Evolutionary conservation across 2,329 filamentous ascomycete genomes (phyloP).

Genomic region (Trichoderma sp.): DNA sequence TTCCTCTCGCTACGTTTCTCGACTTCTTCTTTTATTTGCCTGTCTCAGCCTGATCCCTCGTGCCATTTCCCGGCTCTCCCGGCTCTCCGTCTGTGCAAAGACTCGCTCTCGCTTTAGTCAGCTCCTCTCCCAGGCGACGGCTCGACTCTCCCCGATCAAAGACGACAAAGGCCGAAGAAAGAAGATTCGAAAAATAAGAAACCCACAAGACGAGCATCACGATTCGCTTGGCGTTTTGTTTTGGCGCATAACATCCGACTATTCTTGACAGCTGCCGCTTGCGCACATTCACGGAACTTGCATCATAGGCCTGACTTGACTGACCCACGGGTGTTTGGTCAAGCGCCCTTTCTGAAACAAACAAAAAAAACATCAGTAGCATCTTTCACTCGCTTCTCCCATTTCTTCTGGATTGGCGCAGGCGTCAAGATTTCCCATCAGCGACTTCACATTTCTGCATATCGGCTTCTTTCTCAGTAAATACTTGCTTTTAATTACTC

Average conservation of each 20-base stretch:
- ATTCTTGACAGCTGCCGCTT: not conserved
- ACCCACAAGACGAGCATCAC: not conserved
- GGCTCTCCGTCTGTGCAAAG: conserved; percentile 2
- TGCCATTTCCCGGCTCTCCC: conserved; percentile 11
- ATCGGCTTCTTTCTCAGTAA: not conserved
- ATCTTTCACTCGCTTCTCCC: conserved; percentile 10
- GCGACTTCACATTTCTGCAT: not conserved
- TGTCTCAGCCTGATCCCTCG: not conserved
- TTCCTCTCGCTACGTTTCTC: conserved; percentile 23
- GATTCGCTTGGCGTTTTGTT: not conserved
- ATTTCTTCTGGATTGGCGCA: conserved; percentile 20
- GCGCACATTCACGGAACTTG: conserved; percentile 3
- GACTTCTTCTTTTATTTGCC: not conserved
- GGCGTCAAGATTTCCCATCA: conserved; percentile 19
- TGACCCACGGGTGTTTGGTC: conserved; percentile 14
- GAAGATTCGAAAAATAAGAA: not conserved
- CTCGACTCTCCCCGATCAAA: not conserved
- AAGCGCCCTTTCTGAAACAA: conserved; percentile 23
- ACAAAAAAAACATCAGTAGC: not conserved
- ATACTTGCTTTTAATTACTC: conserved; percentile 10
- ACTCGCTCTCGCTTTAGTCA: conserved; percentile 14
- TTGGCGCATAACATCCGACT: not conserved
- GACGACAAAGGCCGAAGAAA: conserved; percentile 2
- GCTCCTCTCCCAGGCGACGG: conserved; percentile 1
- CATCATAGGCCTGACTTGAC: not conserved